Base-by-base conservation (phyloP, 441 rosid genomes). In the Pelargonium fulgidum region DNA sequence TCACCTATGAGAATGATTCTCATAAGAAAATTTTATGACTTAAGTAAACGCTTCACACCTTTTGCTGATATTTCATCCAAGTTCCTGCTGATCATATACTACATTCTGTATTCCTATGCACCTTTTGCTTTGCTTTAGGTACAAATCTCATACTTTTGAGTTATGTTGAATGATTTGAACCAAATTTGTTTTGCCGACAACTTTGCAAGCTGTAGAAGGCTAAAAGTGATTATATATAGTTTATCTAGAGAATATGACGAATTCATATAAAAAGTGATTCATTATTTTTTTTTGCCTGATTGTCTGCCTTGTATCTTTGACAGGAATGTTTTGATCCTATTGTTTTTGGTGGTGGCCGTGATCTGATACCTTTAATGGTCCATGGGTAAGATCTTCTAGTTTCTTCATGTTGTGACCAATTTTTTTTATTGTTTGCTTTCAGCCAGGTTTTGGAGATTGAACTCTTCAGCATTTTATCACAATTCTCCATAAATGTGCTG, bases 281-380 rank as follows among this genome's bases (percentile, higher is more conserved):
- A 11, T 22, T 20, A n/a, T 39, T 47, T 26, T 64, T 16, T 2
- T 45, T 48, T 62, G 1, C 7, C 58, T 72, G 9, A 58, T 44
- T 58, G n/a, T 22, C 20, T 71, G 48, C 68, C 48, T 68, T 70
- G 13, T 68, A 47, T 58, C 69, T 70, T 72, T 78, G 71, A 52
- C 89, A 94, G 99, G 95, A 94, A 81, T 89, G 98, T 79, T 94
- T 94, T 75, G 96, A 89, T 80, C 98, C 99, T 63, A 94, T 94
- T 72, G 84, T 89, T 77, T 85, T 92, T 65, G 70, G 80, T 69
- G 81, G 81, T 65, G 94, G 97, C 33, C 90, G 88, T 73, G 90
- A 94, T 84, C 88, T 95, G 76, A 90, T 95, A 81, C 96, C 97
- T 73, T 81, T 83, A 64, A 95, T 92, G 99, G 97, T 95, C 75